phyloP scores from a whole-genome alignment of 1,284 basidiomycete genomes.

The Blastosporella zonata region DNA sequence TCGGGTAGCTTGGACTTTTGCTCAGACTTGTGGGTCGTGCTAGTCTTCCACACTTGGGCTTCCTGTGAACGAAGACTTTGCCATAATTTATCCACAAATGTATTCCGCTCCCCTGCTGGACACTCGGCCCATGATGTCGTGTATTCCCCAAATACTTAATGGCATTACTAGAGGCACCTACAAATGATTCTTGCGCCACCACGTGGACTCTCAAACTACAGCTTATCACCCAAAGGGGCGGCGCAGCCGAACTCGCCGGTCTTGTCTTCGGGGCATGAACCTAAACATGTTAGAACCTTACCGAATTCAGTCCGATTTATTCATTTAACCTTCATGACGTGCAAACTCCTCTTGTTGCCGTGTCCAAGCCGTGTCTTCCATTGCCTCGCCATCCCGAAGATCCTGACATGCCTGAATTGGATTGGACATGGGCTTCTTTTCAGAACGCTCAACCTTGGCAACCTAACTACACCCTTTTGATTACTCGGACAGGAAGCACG shows the following conservation, averaged over 20 bases:
- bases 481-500: slow-evolving; percentile 10
- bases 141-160: no score
- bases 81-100: no score
- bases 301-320: no score
- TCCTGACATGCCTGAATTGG: background rate
- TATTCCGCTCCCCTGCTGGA: no score
- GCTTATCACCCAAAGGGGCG: background rate
- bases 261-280: no score
- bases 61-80: no score
- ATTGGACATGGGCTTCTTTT: background rate
- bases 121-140: no score
- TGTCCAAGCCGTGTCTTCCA: background rate
- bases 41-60: no score
- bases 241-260: background rate
- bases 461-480: background rate
- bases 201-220: background rate
- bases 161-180: no score
- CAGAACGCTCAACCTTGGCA: background rate
- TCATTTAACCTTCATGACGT: background rate
- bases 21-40: no score
- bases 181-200: background rate
- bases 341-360: background rate
- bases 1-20: no score
- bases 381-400: background rate
- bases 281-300: no score